Evolutionary conservation across 306 rosid species (phyloP), one percentile per base, ranked within the genome.

Genomic region (Neltuma alba): DNA sequence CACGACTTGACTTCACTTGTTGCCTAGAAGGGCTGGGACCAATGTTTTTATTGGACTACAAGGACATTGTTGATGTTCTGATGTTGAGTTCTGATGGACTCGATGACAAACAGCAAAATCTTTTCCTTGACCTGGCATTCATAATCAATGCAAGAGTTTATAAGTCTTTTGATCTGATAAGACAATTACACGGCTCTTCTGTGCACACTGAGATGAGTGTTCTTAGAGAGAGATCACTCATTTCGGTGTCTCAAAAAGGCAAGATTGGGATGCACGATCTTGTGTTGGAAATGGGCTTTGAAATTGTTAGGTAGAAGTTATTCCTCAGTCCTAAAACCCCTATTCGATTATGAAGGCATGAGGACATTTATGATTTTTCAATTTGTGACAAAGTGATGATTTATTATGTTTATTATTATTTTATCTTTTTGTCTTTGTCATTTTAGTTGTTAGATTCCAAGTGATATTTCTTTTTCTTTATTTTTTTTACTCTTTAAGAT

Each of bases 21-120:
- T n/a, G n/a, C n/a, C n/a, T n/a, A n/a, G n/a, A n/a, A n/a, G n/a
- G n/a, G n/a, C n/a, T n/a, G n/a, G n/a, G n/a, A n/a, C n/a, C n/a
- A n/a, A n/a, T n/a, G n/a, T n/a, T n/a, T n/a, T n/a, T n/a, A n/a
- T n/a, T n/a, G n/a, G n/a, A n/a, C n/a, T n/a, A n/a, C 3, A 44
- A 44, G 16, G 50, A 44, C 20, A 44, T 44, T 12, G 4, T 44
- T 44, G 18, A 44, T 44, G 50, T 44, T 13, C 13, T 44, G 41
- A 61, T 1, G 38, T 15, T 74, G 33, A 73, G 86, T 55, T 72
- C 11, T n/a, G 60, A 83, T 13, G 82, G 44, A 36, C 62, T 76
- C 4, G 63, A 45, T 12, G 47, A 63, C 6, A 18, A 1, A 2
- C 34, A n/a, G 2, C 63, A 15, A 9, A 18, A 9, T 0, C 28